Percentiles rank a stretch among this genome's conserved stretches.
phyloP scores from a whole-genome alignment of 805 yeast species.

The Tetrapisispora arboricola region DNA sequence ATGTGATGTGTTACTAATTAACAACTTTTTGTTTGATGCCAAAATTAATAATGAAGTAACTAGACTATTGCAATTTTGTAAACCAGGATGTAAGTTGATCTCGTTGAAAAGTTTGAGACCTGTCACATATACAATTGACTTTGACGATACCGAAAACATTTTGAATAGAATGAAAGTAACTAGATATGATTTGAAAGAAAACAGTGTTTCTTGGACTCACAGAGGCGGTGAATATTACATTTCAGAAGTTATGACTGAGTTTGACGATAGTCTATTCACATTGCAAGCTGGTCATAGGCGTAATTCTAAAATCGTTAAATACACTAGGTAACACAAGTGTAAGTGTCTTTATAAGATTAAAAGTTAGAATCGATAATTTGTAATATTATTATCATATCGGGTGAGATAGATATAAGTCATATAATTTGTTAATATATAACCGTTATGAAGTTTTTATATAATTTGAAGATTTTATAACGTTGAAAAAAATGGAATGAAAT shows the following conservation, averaged over 20 bases:
- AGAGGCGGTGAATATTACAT: slow-evolving; percentile 70
- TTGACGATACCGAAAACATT: slow-evolving; percentile 43
- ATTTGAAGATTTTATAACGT: too few species aligned
- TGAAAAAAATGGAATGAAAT: too few species aligned
- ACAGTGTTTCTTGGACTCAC: slow-evolving; percentile 82
- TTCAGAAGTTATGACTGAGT: slow-evolving; percentile 46
- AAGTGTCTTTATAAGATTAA: background rate
- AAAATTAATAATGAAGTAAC: slow-evolving; percentile 60
- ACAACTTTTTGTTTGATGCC: slow-evolving; percentile 79
- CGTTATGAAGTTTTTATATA: too few species aligned
- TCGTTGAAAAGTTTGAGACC: slow-evolving; percentile 74
- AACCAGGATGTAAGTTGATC: slow-evolving; percentile 68
- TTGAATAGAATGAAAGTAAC: slow-evolving; percentile 57
- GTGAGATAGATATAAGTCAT: too few species aligned
- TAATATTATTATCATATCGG: too few species aligned
- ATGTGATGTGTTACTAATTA: slow-evolving; percentile 66
- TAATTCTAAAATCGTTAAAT: slow-evolving; percentile 14
- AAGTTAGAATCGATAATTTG: too few species aligned
- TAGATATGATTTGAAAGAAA: slow-evolving; percentile 50
- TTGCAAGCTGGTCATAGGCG: slow-evolving; percentile 17
- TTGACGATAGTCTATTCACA: slow-evolving; percentile 27
- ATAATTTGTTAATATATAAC: too few species aligned
- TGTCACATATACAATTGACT: slow-evolving; percentile 53
- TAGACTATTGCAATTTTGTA: slow-evolving; percentile 49
- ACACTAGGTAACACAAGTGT: slow-evolving; percentile 15